A percentile compares a stretch with the other conserved stretches of the same genome.
These are phyloP conservation scores for Metschnikowia koreensis DNA, from an alignment of 805 yeast species.

Conservation along the genomic window DNA sequence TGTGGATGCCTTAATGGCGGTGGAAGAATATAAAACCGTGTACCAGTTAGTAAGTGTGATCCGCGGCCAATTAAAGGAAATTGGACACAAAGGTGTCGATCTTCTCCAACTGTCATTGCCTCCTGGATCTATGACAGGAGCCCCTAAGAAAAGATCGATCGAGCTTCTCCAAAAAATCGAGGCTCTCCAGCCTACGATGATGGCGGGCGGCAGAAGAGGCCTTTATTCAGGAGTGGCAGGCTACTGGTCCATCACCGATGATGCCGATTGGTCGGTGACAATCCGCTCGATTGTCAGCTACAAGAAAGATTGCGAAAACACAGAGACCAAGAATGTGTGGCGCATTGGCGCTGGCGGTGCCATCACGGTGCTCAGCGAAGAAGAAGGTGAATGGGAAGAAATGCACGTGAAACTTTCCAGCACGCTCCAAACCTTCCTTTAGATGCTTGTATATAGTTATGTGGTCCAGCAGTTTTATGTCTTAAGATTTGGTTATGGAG, in stretches of 20 bases:
- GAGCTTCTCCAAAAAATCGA: constrained; percentile 70
- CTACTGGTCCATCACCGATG: constrained; percentile 85
- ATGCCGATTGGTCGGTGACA: constrained; percentile 94
- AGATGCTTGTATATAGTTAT: constrained; percentile 3
- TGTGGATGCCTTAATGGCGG: constrained; percentile 79
- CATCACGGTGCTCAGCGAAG: constrained; percentile 80
- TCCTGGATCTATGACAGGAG: constrained; percentile 99
- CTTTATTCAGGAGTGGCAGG: constrained; percentile 94
- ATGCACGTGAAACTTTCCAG: constrained; percentile 78
- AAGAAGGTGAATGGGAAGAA: constrained; percentile 89
- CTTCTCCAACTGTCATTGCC: constrained; percentile 77
- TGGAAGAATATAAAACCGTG: constrained; percentile 90
- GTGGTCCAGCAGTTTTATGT: too few species aligned
- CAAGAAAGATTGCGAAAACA: constrained; percentile 42
- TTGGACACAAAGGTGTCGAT: constrained; percentile 67
- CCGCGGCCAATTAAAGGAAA: constrained; percentile 50
- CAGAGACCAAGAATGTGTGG: constrained; percentile 47
- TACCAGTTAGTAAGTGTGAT: constrained; percentile 91
- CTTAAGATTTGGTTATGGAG: too few species aligned
- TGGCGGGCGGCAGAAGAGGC: constrained; percentile 59
- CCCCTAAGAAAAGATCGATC: constrained; percentile 92
- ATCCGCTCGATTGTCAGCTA: constrained; percentile 81
- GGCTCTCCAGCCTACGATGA: constrained; percentile 31
- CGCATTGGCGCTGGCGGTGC: constrained; percentile 99
- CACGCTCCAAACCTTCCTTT: constrained; percentile 68